Evolutionary conservation across 2,329 filamentous ascomycete species (phyloP), one percentile per base, ranked within the genome.

Genomic region (Chrysosporium keratinophilum): DNA sequence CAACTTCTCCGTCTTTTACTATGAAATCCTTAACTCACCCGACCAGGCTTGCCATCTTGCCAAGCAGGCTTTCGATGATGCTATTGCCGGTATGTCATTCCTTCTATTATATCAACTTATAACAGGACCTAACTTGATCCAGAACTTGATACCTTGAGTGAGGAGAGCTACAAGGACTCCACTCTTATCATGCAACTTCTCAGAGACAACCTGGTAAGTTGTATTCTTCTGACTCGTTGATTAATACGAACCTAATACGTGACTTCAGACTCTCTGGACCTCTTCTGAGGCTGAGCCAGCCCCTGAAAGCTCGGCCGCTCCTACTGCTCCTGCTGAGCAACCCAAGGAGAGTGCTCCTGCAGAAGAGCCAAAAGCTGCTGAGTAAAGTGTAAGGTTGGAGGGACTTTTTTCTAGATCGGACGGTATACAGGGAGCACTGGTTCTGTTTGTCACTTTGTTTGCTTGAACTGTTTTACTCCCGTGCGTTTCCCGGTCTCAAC

Each of bases 1-100:
- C 63, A 95, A 95, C 84, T 94, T 94, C 81, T 95, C 90, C 62
- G 90, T 96, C 69, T 97, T 96, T 82, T 97, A 97, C 85, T 98
- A 98, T 75, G 88, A 98, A 83, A 98, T 97, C 72, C 81, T 97
- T 68, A 98, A 97, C 81, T 89, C 91, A 42, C 91, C 91, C 61
- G 93, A 97, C 74, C 91, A 94, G 78, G 91, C 90, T 70, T 96
- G 91, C 84, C 90, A 95, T 74, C 84, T 96, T 64, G 91, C 88
- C 74, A 95, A 95, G 83, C 87, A 91, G 74, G 88, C 88, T 56
- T 95, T 95, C 69, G 88, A 95, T 69, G 91, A 97, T 75, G 91
- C 91, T 63, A 96, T 96, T 81, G 90, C 90, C 67, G 81, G 80
- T 83, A 71, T 61, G 76, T 77, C 23, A 41, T 50, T 42, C 50